phyloP scores from a whole-genome alignment of 1,139 yeast species.

The Dujonia santamariae region DNA sequence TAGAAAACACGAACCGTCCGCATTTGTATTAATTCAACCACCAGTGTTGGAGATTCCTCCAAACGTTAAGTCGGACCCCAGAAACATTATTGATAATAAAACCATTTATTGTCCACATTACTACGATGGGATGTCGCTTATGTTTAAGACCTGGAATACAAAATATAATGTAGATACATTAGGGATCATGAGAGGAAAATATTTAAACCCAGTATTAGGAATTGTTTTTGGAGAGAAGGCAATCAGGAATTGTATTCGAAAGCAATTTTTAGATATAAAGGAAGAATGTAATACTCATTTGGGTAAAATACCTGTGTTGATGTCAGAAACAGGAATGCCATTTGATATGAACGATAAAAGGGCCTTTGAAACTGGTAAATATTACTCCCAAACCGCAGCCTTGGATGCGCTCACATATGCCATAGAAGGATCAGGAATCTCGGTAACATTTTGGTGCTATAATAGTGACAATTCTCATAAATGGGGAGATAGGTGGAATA shows the following conservation, averaged over 20 bases:
- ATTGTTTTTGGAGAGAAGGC: conserved; percentile 76
- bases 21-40: conserved; percentile 70
- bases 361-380: conserved; percentile 65
- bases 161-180: conserved; percentile 81
- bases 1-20: conserved; percentile 42
- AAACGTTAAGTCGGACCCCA: conserved; percentile 45
- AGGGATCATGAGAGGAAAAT: conserved; percentile 81
- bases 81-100: conserved; percentile 53
- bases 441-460: conserved; percentile 87
- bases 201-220: conserved; percentile 73
- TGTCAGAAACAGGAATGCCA: conserved; percentile 97
- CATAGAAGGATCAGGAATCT: conserved; percentile 65
- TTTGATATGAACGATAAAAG: conserved; percentile 83
- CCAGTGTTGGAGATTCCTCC: conserved; percentile 87
- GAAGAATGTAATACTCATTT: conserved; percentile 57
- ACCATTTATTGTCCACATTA: conserved; percentile 84
- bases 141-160: conserved; percentile 83
- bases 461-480: conserved; percentile 66
- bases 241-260: conserved; percentile 66
- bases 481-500: conserved; percentile 91
- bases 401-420: conserved; percentile 81
- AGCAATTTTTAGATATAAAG: conserved; percentile 63
- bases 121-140: conserved; percentile 88
- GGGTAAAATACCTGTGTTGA: conserved; percentile 68
- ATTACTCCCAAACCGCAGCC: conserved; percentile 71